Base-by-base conservation (phyloP, 805 yeast genomes). In the Pichia gijzeniarum region DNA sequence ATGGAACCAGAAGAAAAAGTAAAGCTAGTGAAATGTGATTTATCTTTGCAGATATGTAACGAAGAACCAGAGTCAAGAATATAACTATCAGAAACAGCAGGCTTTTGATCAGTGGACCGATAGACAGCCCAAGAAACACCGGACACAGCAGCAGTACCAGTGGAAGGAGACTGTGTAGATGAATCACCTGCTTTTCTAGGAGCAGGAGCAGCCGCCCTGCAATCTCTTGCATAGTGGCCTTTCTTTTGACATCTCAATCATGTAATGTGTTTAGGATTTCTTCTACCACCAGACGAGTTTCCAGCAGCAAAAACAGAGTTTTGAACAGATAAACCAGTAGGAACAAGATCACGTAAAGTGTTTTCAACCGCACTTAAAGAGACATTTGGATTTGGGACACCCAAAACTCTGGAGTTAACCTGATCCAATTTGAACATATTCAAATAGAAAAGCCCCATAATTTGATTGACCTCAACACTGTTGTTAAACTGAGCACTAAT, bases 341-440 rank as follows among this genome's bases (percentile, higher is more conserved):
- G 32, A 38, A 36, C 17, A 10, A 40, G 27, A 13, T 40, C 44
- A 9, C 20, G 21, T 9, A 40, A 22, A 6, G 38, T 22, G 10
- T 18, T 18, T 14, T 41, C 39, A 28, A 34, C 25, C 12, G 19
- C 30, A 9, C 16, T 19, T 16, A 40, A 16, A 18, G 35, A 19
- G 4, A 42, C 13, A 16, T 42, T 35, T 30, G 45, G 40, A 42
- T 18, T 30, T 9, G 36, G 19, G n/a, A 18, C 35, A 35, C 35
- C 45, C 18, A 42, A 28, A 18, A 42, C 30, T 10, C 40, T 19
- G 3, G 40, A 17, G 14, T 21, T 20, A 5, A 40, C 45, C 20
- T 28, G 35, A 4, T 42, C 40, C 13, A n/a, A 28, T 19, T 35
- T 36, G 21, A 42, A 42, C 37, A 30, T 36, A 21, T 13, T 13